Conservation (phyloP, 2,329 filamentous ascomycete species). For the Dactylellina parvicollis region DNA sequence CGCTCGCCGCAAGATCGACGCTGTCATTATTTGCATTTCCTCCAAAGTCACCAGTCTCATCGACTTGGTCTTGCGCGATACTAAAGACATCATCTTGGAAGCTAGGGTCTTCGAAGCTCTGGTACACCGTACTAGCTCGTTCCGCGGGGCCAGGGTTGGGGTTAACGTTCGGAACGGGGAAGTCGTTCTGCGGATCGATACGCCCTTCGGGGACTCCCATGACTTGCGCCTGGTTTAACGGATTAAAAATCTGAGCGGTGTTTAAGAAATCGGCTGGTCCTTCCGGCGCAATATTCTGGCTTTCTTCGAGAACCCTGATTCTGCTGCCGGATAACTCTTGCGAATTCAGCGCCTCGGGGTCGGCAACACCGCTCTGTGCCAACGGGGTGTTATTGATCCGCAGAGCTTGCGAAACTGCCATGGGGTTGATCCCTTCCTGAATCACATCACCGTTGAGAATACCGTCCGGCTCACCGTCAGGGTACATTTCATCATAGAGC, state of each 20-base stretch:
- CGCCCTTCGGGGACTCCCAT: not conserved
- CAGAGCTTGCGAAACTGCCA: no score
- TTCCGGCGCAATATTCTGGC: not conserved
- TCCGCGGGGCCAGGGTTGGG: not conserved
- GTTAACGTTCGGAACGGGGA: not conserved
- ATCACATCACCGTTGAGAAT: not conserved
- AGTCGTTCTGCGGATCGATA: not conserved
- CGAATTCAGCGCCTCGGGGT: not conserved
- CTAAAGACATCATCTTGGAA: conserved; percentile 12
- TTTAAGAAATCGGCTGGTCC: not conserved
- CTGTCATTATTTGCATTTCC: conserved; percentile 1
- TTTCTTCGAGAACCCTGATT: not conserved
- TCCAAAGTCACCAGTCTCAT: conserved; percentile 4
- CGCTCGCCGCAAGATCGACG: conserved; percentile 1
- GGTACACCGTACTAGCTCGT: not conserved
- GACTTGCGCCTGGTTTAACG: not conserved
- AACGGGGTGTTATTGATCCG: not conserved
- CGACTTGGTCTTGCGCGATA: not conserved
- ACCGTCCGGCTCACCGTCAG: not conserved
- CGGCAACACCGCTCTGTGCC: not conserved
- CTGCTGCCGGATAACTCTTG: not conserved
- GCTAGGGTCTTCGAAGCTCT: conserved; percentile 13
- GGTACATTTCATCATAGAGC: conserved; percentile 21
- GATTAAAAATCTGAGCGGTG: not conserved
- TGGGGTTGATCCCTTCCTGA: no score